A percentile compares a stretch with the other conserved stretches of the same genome.
These are phyloP conservation scores for Cystobasidium slooffiae DNA, from an alignment of 1,284 basidiomycete species.

Conservation along the genomic window DNA sequence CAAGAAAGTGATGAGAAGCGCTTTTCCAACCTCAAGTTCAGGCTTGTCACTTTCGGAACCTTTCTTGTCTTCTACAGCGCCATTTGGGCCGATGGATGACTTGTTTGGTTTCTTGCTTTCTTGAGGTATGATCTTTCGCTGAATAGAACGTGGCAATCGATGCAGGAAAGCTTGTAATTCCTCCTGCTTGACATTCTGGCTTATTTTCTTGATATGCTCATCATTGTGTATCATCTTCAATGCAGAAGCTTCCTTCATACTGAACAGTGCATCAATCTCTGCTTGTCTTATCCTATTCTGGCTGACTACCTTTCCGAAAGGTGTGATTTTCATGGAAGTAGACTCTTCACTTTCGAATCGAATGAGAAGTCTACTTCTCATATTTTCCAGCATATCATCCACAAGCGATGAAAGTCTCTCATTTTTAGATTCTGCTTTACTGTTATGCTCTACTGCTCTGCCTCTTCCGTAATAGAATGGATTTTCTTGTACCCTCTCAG, in stretches of 20 bases:
- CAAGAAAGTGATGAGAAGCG: conserved; percentile 32
- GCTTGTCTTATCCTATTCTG: conserved; percentile 1
- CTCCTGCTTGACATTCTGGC: neutral
- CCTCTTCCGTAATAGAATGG: conserved; percentile 73
- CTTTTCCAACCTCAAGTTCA: neutral
- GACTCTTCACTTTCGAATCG: conserved; percentile 6
- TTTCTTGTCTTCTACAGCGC: neutral
- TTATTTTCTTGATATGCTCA: neutral
- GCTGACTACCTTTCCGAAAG: conserved; percentile 27
- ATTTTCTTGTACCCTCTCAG: conserved; percentile 73
- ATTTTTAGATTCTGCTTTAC: conserved; percentile 17
- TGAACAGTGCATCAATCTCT: conserved; percentile 3
- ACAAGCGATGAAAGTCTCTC: conserved; percentile 22
- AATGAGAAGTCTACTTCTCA: conserved; percentile 10
- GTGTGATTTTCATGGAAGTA: conserved; percentile 19
- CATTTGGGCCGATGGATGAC: neutral
- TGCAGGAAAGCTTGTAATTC: conserved; percentile 18
- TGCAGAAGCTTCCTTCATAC: neutral
- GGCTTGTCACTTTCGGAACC: neutral
- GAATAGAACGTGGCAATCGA: conserved; percentile 36
- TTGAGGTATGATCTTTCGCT: conserved; percentile 8
- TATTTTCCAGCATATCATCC: conserved; percentile 19
- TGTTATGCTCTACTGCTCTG: neutral
- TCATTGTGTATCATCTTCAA: conserved; percentile 7
- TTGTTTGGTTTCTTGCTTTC: neutral